Evolutionary conservation across 768 basidiomycete genomes (phyloP).

Genomic region (Lentinula boryana): DNA sequence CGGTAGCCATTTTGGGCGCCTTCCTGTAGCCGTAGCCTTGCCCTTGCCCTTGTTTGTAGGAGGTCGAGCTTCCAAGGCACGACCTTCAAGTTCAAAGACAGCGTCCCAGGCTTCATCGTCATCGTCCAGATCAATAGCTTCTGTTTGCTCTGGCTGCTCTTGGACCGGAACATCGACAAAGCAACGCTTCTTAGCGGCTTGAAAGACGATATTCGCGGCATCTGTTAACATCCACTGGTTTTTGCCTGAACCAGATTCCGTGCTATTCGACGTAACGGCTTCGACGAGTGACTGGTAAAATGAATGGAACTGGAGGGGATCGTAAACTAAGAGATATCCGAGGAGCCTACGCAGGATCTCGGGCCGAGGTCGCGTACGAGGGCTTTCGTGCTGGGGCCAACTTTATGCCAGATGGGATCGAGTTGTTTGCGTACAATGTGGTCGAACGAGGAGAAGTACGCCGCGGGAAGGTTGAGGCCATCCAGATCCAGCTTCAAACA

Average conservation of each 20-base stretch:
- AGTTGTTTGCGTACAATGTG: slow-evolving; percentile 81
- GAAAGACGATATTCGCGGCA: slow-evolving; percentile 83
- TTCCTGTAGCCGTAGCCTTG: slow-evolving; percentile 7
- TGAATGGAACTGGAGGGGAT: slow-evolving; percentile 83
- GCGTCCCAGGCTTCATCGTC: slow-evolving; percentile 72
- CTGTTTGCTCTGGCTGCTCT: slow-evolving; percentile 16
- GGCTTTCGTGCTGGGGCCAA: slow-evolving; percentile 87
- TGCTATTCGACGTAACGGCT: slow-evolving; percentile 37
- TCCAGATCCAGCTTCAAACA: slow-evolving; percentile 81
- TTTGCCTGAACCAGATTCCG: slow-evolving; percentile 43
- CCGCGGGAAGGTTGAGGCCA: slow-evolving; percentile 86
- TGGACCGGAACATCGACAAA: slow-evolving; percentile 10
- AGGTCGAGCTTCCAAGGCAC: not conserved
- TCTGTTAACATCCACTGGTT: slow-evolving; percentile 91
- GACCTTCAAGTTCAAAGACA: slow-evolving; percentile 56
- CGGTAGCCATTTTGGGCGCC: slow-evolving; percentile 59
- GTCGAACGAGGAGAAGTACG: slow-evolving; percentile 93
- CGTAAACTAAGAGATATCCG: slow-evolving; percentile 85
- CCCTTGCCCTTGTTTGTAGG: not conserved
- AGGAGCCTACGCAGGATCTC: slow-evolving; percentile 78
- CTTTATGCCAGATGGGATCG: slow-evolving; percentile 95
- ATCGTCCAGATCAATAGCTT: slow-evolving; percentile 38
- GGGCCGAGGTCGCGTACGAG: slow-evolving; percentile 87
- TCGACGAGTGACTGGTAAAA: slow-evolving; percentile 86
- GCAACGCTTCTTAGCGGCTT: slow-evolving; percentile 18